phyloP scores from a whole-genome alignment of 768 basidiomycete species.

The Strobilomyces dryophilus region DNA sequence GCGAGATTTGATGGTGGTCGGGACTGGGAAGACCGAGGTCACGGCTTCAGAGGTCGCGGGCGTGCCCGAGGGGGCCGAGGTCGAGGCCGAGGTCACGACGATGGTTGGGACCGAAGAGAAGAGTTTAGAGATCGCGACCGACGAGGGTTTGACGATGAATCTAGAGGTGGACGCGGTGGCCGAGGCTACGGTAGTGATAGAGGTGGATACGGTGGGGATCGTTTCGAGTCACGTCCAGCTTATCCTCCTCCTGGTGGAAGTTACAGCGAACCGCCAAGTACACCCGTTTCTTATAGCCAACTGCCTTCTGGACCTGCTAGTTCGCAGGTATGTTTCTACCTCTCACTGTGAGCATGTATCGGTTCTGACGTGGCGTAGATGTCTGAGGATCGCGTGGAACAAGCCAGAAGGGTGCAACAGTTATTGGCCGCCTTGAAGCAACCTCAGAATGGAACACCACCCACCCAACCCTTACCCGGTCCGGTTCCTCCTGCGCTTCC shows the following conservation, averaged over 20 bases:
- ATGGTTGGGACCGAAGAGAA: conserved; percentile 45
- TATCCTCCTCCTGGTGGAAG: conserved; percentile 22
- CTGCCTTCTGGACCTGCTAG: conserved; percentile 15
- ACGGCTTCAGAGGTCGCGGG: conserved; percentile 38
- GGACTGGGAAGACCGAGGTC: conserved; percentile 43
- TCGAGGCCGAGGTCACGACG: conserved; percentile 34
- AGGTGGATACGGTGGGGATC: conserved; percentile 42
- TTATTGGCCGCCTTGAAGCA: conserved; percentile 79
- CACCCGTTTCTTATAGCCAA: conserved; percentile 23
- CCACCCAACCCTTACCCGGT: conserved; percentile 29
- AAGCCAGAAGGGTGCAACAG: conserved; percentile 84
- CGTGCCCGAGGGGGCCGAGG: conserved; percentile 37
- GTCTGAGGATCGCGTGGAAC: conserved; percentile 77
- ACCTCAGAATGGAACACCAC: conserved; percentile 39
- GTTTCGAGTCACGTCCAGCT: conserved; percentile 40
- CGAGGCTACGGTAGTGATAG: conserved; percentile 37
- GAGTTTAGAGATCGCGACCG: conserved; percentile 38
- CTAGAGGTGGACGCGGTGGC: conserved; percentile 33
- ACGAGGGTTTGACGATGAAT: conserved; percentile 34
- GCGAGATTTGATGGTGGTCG: conserved; percentile 37
- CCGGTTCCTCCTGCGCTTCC: conserved; percentile 33
- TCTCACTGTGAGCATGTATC: background rate
- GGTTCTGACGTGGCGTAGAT: conserved; percentile 5
- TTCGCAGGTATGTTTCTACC: conserved; percentile 29
- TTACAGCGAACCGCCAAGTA: conserved; percentile 25